A percentile compares a stretch with the other conserved stretches of the same genome.
Conservation (phyloP, 2,329 filamentous ascomycete genomes). For the Diaporthe humulicola region DNA sequence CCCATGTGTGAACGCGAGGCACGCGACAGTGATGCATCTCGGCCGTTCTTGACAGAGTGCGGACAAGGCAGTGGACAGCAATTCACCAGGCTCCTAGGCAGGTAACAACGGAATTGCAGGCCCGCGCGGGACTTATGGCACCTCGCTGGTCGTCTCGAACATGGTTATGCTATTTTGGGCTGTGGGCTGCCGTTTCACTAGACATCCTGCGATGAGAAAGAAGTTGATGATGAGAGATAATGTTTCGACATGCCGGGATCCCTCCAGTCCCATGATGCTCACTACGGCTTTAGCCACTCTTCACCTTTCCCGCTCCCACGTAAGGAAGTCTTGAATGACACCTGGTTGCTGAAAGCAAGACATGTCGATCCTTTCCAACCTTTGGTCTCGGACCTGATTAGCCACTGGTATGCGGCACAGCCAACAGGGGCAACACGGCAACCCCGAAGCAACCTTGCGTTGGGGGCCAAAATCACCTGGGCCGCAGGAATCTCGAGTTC, state of each 20-base stretch:
- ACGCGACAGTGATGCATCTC: neutral
- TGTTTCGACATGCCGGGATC: neutral
- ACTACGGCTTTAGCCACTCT: neutral
- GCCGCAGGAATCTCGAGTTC: neutral
- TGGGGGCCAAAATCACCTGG: neutral
- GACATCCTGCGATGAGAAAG: neutral
- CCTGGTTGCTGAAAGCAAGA: neutral
- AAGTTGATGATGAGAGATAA: neutral
- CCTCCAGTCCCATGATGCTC: neutral
- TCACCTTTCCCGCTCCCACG: neutral
- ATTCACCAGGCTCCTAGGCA: neutral
- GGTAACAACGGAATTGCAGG: neutral
- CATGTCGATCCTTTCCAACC: neutral
- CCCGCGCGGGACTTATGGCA: neutral
- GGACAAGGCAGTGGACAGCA: neutral
- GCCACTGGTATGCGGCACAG: neutral
- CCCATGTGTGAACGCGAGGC: neutral
- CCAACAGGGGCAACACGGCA: constrained; percentile 11
- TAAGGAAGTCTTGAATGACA: neutral
- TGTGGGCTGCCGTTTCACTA: constrained; percentile 1
- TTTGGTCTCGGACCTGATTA: neutral
- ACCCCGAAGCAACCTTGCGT: constrained; percentile 22
- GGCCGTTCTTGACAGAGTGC: neutral
- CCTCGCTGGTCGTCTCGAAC: neutral
- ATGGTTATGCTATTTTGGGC: neutral